These are phyloP conservation scores for Aspergillus taichungensis DNA, from an alignment of 495 filamentous ascomycete species.

Conservation along the genomic window DNA sequence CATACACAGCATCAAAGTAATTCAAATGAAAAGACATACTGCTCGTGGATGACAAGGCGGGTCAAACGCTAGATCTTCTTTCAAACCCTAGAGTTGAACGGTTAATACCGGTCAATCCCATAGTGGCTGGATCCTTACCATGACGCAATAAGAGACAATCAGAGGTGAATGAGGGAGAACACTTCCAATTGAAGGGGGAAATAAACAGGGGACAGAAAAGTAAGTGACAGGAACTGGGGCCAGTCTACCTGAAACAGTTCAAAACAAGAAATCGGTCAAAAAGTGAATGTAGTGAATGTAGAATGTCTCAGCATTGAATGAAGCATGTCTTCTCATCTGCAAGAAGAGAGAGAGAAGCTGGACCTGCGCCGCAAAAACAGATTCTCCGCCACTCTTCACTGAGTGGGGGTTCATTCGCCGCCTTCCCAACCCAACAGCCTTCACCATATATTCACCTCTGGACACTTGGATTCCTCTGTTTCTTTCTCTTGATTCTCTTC, in stretches of 20 bases:
- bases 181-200: constrained; percentile 3
- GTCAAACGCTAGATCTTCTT: constrained; percentile 64
- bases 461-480: constrained; percentile 8
- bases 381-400: constrained; percentile 28
- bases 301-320: not conserved
- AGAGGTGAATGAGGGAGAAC: too few species aligned
- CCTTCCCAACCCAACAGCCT: constrained; percentile 6
- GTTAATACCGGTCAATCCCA: constrained; percentile 1
- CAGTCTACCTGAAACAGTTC: too few species aligned
- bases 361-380: constrained; percentile 30
- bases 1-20: constrained; percentile 2
- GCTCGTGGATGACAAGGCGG: constrained; percentile 86
- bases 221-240: not conserved
- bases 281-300: not conserved
- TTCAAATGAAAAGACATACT: constrained; percentile 42
- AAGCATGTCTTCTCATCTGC: too few species aligned
- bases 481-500: constrained; percentile 1
- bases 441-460: not conserved
- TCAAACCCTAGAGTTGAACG: constrained; percentile 30
- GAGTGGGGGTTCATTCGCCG: constrained; percentile 18
- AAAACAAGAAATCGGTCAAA: not conserved
- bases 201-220: constrained; percentile 1
- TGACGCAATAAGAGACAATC: constrained; percentile 27
- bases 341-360: not conserved
- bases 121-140: constrained; percentile 23